These are phyloP conservation scores for Atkinsonella texensis DNA, from an alignment of 2,329 filamentous ascomycete species.

Conservation along the genomic window DNA sequence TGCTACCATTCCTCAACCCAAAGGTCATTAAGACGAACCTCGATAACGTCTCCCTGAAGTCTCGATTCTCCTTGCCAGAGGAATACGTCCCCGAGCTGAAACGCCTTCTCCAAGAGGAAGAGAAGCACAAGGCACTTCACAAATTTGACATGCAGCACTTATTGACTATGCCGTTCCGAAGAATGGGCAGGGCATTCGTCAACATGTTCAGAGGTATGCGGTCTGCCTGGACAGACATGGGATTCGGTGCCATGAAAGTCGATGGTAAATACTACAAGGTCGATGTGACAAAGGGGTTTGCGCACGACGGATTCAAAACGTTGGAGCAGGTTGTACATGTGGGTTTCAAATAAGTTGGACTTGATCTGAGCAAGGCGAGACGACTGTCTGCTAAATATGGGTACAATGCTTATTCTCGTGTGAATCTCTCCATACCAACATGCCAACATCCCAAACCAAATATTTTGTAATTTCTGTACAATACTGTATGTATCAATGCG, in stretches of 20 bases:
- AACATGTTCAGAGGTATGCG: constrained; percentile 32
- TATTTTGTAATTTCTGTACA: background rate
- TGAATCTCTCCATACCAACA: no score
- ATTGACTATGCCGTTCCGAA: constrained; percentile 45
- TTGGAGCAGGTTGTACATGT: constrained; percentile 39
- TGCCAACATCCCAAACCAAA: no score
- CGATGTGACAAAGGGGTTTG: constrained; percentile 44
- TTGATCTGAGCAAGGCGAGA: background rate
- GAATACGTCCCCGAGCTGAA: constrained; percentile 24
- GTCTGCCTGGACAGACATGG: constrained; percentile 42
- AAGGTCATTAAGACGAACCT: constrained; percentile 28
- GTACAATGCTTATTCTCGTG: no score
- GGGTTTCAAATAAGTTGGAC: background rate
- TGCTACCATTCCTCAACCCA: constrained; percentile 34
- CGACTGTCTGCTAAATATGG: no score
- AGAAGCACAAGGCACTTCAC: constrained; percentile 24
- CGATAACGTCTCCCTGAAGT: constrained; percentile 22
- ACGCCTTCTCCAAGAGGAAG: constrained; percentile 23
- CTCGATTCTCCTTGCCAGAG: constrained; percentile 26
- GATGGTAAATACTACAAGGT: constrained; percentile 41
- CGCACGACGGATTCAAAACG: constrained; percentile 45
- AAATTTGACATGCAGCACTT: constrained; percentile 44
- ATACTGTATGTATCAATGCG: background rate
- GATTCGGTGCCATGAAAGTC: constrained; percentile 39
- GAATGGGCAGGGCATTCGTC: constrained; percentile 29